Percentiles rank a stretch among this genome's conserved stretches.
Conservation (phyloP, 2,329 filamentous ascomycete species). For the Clonostachys chloroleuca region DNA sequence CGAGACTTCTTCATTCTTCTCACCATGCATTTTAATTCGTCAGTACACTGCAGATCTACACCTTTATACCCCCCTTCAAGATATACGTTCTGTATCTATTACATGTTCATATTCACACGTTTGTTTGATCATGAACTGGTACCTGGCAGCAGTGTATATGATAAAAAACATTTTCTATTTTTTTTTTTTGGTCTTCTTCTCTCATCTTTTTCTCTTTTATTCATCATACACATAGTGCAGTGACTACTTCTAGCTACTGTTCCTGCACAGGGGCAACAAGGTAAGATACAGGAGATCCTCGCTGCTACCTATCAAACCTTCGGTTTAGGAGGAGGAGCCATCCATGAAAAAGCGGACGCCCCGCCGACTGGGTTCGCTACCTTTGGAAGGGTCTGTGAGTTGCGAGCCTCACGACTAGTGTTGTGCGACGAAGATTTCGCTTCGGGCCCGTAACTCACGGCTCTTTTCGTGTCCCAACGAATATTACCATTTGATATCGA, state of each 20-base stretch:
- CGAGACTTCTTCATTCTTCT: too few species aligned
- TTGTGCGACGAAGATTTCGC: slow-evolving; percentile 22
- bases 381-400: slow-evolving; percentile 39
- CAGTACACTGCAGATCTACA: too few species aligned
- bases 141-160: neutral
- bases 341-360: slow-evolving; percentile 93
- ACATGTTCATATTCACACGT: too few species aligned
- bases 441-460: slow-evolving; percentile 35
- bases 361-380: slow-evolving; percentile 81
- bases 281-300: slow-evolving; percentile 4
- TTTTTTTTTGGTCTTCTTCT: neutral
- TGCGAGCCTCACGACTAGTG: slow-evolving; percentile 29
- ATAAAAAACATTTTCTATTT: neutral
- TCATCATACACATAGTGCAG: too few species aligned
- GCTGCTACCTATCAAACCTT: slow-evolving; percentile 28
- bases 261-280: neutral
- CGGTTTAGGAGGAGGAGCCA: slow-evolving; percentile 51
- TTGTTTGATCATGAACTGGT: too few species aligned
- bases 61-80: too few species aligned
- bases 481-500: slow-evolving; percentile 17
- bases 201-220: too few species aligned
- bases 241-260: too few species aligned
- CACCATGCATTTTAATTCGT: too few species aligned
- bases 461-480: slow-evolving; percentile 52
- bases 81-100: too few species aligned